Percentiles rank a stretch among this genome's conserved stretches.
Evolutionary conservation across 306 rosid species (phyloP).

Genomic region (Leucaena leucocephala): DNA sequence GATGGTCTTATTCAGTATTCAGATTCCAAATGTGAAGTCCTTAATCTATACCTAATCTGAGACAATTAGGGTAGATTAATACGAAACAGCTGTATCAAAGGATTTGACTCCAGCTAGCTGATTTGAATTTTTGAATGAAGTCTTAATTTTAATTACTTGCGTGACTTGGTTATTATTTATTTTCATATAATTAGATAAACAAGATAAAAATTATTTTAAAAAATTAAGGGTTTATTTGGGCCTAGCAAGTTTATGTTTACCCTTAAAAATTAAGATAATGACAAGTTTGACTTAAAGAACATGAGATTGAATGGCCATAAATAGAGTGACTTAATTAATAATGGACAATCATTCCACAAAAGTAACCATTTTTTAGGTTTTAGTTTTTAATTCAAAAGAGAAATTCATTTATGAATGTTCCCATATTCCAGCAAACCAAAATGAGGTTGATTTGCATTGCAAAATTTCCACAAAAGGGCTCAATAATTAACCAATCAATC

Average conservation of each 20-base stretch:
- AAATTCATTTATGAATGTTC: background rate
- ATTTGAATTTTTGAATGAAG: background rate
- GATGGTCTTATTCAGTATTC: background rate
- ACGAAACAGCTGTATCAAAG: background rate
- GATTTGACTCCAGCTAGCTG: background rate
- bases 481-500: background rate
- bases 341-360: conserved; percentile 3
- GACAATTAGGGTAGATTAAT: background rate
- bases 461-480: background rate
- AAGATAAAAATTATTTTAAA: background rate
- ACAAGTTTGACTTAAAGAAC: background rate
- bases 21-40: background rate
- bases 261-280: background rate
- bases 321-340: background rate
- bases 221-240: background rate
- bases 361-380: background rate
- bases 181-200: background rate
- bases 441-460: background rate
- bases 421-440: background rate
- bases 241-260: background rate
- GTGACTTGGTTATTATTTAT: background rate
- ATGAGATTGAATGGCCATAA: background rate
- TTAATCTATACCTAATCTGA: background rate
- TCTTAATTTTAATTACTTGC: background rate
- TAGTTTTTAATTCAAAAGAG: background rate